These are phyloP conservation scores for Cercophora samala DNA, from an alignment of 495 filamentous ascomycete species.

Conservation along the genomic window DNA sequence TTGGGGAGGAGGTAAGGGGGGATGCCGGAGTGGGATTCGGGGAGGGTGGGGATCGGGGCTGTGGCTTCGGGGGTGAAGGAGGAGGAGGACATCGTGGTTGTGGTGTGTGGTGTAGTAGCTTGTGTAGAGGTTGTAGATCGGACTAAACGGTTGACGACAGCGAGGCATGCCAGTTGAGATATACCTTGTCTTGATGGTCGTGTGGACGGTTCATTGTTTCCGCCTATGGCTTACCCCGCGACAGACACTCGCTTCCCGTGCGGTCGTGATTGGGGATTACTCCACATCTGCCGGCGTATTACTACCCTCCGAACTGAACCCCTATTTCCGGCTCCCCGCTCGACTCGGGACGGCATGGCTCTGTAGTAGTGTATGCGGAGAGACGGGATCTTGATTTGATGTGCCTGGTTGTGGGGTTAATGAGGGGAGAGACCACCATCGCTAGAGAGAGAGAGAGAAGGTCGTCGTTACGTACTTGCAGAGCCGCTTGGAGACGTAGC, in stretches of 20 bases:
- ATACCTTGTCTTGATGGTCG: background rate
- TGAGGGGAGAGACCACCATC: background rate
- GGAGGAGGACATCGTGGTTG: background rate
- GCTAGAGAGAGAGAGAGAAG: background rate
- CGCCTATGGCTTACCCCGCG: background rate
- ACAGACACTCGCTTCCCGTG: background rate
- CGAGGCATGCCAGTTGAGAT: too few species aligned
- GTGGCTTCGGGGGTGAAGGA: slow-evolving; percentile 33
- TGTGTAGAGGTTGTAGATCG: too few species aligned
- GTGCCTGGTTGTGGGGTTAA: background rate
- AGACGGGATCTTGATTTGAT: background rate
- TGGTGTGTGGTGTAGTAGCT: too few species aligned
- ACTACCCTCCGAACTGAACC: background rate
- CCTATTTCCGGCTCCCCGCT: background rate
- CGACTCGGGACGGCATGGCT: background rate
- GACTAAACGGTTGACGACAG: too few species aligned
- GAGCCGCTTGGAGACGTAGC: background rate
- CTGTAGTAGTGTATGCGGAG: background rate
- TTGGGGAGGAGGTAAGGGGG: slow-evolving; percentile 39
- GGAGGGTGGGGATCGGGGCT: slow-evolving; percentile 37
- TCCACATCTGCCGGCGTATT: background rate
- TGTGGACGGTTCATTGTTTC: background rate
- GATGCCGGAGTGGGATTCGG: slow-evolving; percentile 45
- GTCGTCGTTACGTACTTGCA: background rate
- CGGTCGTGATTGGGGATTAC: background rate